Conservation (phyloP, 495 filamentous ascomycete genomes). For the Aspergillus funiculosus region DNA sequence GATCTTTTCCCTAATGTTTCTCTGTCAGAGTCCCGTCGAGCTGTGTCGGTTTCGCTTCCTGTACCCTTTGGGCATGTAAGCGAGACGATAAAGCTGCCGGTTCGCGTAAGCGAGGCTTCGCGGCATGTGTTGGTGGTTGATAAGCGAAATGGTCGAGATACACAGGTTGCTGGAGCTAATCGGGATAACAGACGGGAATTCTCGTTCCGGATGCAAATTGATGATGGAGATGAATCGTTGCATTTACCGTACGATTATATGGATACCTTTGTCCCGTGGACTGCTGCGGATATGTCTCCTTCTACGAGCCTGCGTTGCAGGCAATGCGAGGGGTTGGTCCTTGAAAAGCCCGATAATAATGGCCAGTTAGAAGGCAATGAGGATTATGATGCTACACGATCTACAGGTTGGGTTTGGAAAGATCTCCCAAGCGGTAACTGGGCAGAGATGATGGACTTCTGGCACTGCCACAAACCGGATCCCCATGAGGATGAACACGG, state of each 20-base stretch:
- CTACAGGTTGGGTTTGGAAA: conserved; percentile 61
- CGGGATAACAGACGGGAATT: conserved; percentile 23
- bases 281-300: conserved; percentile 54
- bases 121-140: conserved; percentile 17
- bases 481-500: conserved; percentile 36
- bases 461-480: conserved; percentile 95
- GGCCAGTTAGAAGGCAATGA: neutral
- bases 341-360: conserved; percentile 17
- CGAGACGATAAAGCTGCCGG: conserved; percentile 61
- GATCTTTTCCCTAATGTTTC: conserved; percentile 26
- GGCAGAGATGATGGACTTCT: conserved; percentile 99
- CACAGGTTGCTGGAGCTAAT: too few species aligned
- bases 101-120: conserved; percentile 42
- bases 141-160: too few species aligned
- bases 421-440: conserved; percentile 94
- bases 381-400: neutral
- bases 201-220: conserved; percentile 67
- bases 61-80: conserved; percentile 39
- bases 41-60: conserved; percentile 38
- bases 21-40: conserved; percentile 38
- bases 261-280: conserved; percentile 61
- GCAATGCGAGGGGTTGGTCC: conserved; percentile 42
- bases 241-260: conserved; percentile 23
- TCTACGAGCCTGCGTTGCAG: conserved; percentile 58
- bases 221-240: conserved; percentile 30